Evolutionary conservation across 345 rosid species (phyloP).

Genomic region (Eutrema heterophyllum): DNA sequence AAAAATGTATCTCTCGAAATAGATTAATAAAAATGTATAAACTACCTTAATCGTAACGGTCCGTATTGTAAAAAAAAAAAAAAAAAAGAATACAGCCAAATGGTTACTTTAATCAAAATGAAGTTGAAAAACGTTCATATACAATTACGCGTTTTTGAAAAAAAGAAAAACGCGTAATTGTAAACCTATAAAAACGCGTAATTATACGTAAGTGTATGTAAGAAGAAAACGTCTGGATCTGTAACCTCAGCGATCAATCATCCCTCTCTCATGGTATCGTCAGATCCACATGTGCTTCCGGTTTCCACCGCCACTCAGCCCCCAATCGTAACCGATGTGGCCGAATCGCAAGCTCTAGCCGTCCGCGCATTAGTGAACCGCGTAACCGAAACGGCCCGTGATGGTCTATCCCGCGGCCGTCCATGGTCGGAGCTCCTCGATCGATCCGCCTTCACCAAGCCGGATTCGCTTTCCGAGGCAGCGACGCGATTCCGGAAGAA

Average conservation of each 20-base stretch:
- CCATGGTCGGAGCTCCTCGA: conserved; percentile 35
- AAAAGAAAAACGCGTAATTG: too few relatives aligned
- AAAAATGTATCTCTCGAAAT: background rate
- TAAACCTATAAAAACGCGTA: too few relatives aligned
- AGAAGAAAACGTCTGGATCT: too few relatives aligned
- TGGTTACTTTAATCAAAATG: background rate
- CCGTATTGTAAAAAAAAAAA: too few relatives aligned
- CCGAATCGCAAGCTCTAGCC: conserved; percentile 7
- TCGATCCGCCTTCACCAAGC: conserved; percentile 39
- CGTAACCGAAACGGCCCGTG: conserved; percentile 5
- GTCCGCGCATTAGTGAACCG: background rate
- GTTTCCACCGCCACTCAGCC: conserved; percentile 16
- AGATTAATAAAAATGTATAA: too few relatives aligned
- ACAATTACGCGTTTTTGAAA: too few relatives aligned
- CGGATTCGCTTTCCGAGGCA: conserved; percentile 37
- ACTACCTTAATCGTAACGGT: background rate
- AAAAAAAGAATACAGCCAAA: background rate
- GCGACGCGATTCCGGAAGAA: conserved; percentile 37
- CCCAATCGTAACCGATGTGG: conserved; percentile 1
- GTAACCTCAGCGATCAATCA: too few relatives aligned
- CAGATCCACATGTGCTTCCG: conserved; percentile 25
- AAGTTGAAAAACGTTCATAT: too few relatives aligned
- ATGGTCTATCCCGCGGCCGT: conserved; percentile 20
- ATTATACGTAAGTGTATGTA: too few relatives aligned
- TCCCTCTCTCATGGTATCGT: conserved; percentile 23